A percentile compares a stretch with the other conserved stretches of the same genome.
phyloP scores from a whole-genome alignment of 176 grass and related monocot genomes.

The Panicum miliaceum region DNA sequence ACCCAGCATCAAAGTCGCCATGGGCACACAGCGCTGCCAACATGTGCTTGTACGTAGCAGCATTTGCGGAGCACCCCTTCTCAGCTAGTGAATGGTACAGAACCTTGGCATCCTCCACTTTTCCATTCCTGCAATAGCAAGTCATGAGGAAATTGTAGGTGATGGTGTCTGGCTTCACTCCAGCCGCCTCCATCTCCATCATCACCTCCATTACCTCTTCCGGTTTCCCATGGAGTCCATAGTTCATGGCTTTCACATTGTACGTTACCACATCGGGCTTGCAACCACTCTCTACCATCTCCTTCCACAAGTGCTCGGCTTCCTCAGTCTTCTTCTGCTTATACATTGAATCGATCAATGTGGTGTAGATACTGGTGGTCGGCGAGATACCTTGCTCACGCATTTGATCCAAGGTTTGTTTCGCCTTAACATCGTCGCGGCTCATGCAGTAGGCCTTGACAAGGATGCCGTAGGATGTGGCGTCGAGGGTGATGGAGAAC shows the following conservation, averaged over 20 bases:
- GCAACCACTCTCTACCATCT: constrained; percentile 65
- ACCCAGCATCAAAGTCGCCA: constrained; percentile 57
- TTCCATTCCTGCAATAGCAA: constrained; percentile 58
- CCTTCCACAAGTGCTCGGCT: constrained; percentile 66
- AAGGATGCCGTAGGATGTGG: constrained; percentile 65
- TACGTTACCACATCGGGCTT: constrained; percentile 58
- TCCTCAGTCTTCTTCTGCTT: constrained; percentile 55
- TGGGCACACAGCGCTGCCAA: constrained; percentile 46
- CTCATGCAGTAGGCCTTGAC: constrained; percentile 59
- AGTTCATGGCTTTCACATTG: constrained; percentile 65
- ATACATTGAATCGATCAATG: constrained; percentile 69
- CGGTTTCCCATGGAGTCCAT: constrained; percentile 36
- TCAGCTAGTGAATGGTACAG: constrained; percentile 53
- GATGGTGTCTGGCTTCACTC: constrained; percentile 60
- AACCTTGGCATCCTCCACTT: constrained; percentile 56
- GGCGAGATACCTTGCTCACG: constrained; percentile 59
- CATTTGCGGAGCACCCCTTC: constrained; percentile 60
- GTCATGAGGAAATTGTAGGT: constrained; percentile 84
- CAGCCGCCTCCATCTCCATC: constrained; percentile 59
- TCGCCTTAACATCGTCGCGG: constrained; percentile 51
- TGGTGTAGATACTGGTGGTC: constrained; percentile 59
- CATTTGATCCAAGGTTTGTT: constrained; percentile 57
- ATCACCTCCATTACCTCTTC: constrained; percentile 57
- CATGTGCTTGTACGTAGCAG: constrained; percentile 57
- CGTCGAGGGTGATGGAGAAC: constrained; percentile 63